phyloP scores from a whole-genome alignment of 768 basidiomycete species.

The Suillus variegatus region DNA sequence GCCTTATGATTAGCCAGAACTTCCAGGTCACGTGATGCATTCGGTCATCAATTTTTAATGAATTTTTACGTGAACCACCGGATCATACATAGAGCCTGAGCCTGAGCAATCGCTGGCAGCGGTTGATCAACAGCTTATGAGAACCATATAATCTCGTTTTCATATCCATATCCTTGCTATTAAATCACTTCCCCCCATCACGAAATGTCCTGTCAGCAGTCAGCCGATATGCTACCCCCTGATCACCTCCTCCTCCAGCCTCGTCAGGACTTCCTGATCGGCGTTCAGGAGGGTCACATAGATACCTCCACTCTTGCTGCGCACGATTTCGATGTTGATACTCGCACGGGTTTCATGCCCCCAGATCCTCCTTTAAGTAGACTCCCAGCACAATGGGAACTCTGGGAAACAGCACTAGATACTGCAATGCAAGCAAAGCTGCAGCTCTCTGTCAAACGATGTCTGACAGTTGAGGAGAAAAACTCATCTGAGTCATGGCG shows the following conservation, averaged over 20 bases:
- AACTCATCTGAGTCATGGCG: constrained; percentile 56
- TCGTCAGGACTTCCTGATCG: constrained; percentile 32
- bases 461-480: constrained; percentile 37
- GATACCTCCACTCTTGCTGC: constrained; percentile 72
- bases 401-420: constrained; percentile 70
- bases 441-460: constrained; percentile 55
- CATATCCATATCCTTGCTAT: background rate
- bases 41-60: background rate
- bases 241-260: constrained; percentile 38
- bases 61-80: background rate
- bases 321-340: constrained; percentile 92
- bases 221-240: constrained; percentile 15
- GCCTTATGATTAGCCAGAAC: too few species aligned
- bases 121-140: too few species aligned
- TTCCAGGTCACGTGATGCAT: background rate
- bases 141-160: background rate
- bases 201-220: background rate
- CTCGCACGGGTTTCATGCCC: constrained; percentile 90
- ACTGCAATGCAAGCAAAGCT: constrained; percentile 48
- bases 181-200: background rate
- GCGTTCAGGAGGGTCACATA: constrained; percentile 24
- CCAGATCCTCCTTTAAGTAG: constrained; percentile 67
- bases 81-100: background rate
- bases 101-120: background rate
- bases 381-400: constrained; percentile 62